These are phyloP conservation scores for Scutellaria barbata DNA, from an alignment of 257 asterid genomes.

Conservation along the genomic window DNA sequence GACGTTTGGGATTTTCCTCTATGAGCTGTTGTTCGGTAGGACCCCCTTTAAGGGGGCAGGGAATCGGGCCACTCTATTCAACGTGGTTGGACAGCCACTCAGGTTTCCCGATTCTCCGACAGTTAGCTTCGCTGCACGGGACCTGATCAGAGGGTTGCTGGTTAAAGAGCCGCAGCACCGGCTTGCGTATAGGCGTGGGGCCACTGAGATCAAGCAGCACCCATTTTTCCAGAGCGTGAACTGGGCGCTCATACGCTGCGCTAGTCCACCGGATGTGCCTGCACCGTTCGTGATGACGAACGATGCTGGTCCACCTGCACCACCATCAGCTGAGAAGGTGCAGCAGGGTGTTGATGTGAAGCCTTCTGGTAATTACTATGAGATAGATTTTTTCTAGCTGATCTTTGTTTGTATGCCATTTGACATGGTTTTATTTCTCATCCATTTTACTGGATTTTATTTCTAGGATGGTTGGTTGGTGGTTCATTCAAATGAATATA, in stretches of 20 bases:
- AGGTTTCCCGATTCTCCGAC: conserved; percentile 59
- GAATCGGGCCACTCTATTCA: conserved; percentile 58
- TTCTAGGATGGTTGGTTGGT: conserved; percentile 13
- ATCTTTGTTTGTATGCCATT: neutral
- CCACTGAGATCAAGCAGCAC: conserved; percentile 67
- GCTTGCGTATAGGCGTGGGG: conserved; percentile 66
- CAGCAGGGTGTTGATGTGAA: conserved; percentile 57
- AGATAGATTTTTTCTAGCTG: conserved; percentile 59
- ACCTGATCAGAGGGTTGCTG: conserved; percentile 59
- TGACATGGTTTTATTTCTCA: conserved; percentile 18
- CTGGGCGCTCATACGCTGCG: conserved; percentile 64
- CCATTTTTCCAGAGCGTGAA: conserved; percentile 68
- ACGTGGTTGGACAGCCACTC: conserved; percentile 63
- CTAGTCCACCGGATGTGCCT: conserved; percentile 65
- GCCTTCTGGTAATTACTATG: conserved; percentile 65
- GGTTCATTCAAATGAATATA: conserved; percentile 32
- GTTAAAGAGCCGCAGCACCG: conserved; percentile 71
- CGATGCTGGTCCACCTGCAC: conserved; percentile 7
- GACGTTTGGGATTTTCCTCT: conserved; percentile 58
- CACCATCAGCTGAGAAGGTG: conserved; percentile 28
- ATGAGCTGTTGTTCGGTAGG: conserved; percentile 60
- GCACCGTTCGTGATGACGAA: conserved; percentile 36
- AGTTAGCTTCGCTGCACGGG: conserved; percentile 61
- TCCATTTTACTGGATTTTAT: conserved; percentile 30
- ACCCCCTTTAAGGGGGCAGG: conserved; percentile 66